Conservation (phyloP, 768 basidiomycete genomes). For the Tephrocybe rancida region DNA sequence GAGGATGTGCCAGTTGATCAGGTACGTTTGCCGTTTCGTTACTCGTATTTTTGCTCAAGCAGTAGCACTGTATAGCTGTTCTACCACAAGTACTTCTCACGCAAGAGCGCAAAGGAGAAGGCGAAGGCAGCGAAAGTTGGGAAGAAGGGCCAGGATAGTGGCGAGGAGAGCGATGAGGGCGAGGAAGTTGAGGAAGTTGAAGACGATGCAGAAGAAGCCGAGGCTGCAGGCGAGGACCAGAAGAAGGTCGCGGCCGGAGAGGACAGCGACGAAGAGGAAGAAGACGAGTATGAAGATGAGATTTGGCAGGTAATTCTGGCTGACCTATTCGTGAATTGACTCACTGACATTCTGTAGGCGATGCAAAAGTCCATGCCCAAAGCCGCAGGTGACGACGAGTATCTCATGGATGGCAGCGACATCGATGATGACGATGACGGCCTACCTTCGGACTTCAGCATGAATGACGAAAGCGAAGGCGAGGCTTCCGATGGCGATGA, state of each 20-base stretch:
- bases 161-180: slow-evolving; percentile 35
- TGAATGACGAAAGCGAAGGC: slow-evolving; percentile 31
- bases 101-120: slow-evolving; percentile 61
- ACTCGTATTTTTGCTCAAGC: background rate
- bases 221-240: slow-evolving; percentile 36
- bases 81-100: slow-evolving; percentile 88
- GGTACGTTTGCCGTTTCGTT: slow-evolving; percentile 41
- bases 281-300: slow-evolving; percentile 64
- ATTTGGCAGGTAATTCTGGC: slow-evolving; percentile 80
- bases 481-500: slow-evolving; percentile 40
- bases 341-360: slow-evolving; percentile 48
- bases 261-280: slow-evolving; percentile 40
- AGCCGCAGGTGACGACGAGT: slow-evolving; percentile 48
- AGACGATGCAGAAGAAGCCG: slow-evolving; percentile 36
- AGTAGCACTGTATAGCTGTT: slow-evolving; percentile 56
- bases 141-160: slow-evolving; percentile 39
- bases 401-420: slow-evolving; percentile 38
- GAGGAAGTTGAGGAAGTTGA: slow-evolving; percentile 41
- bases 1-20: slow-evolving; percentile 88
- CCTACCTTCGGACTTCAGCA: slow-evolving; percentile 29
- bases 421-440: slow-evolving; percentile 29
- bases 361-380: slow-evolving; percentile 89
- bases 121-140: slow-evolving; percentile 43
- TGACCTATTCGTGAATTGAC: background rate
- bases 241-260: slow-evolving; percentile 39